phyloP scores from a whole-genome alignment of 495 filamentous ascomycete species.

The Daldinia loculata region DNA sequence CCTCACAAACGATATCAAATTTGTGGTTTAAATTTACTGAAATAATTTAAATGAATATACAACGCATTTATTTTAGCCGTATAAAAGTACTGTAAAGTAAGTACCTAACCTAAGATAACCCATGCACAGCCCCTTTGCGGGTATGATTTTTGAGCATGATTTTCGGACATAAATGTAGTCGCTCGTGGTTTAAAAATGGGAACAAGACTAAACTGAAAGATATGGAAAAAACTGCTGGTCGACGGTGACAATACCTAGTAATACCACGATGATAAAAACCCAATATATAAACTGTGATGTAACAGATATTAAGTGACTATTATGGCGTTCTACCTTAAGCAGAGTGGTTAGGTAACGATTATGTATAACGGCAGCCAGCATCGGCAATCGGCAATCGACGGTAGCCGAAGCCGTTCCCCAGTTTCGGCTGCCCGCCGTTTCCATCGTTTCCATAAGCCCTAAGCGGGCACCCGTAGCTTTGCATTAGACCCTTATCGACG shows the following conservation, averaged over 20 bases:
- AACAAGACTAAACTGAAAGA: not conserved
- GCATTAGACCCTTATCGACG: not conserved
- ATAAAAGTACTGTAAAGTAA: not conserved
- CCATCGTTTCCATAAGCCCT: not conserved
- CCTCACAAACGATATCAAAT: no score
- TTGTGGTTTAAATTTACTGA: no score
- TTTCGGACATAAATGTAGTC: not conserved
- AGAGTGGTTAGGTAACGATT: constrained; percentile 33
- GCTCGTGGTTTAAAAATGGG: not conserved
- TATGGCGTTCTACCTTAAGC: no score
- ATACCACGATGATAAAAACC: no score
- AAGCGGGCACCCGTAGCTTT: not conserved
- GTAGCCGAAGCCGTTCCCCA: not conserved
- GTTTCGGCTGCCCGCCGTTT: not conserved
- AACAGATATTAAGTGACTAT: no score
- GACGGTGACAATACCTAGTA: no score
- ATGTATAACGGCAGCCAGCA: constrained; percentile 18
- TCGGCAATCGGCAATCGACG: constrained; percentile 26
- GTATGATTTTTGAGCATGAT: not conserved
- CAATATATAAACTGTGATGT: no score
- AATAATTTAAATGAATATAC: not conserved
- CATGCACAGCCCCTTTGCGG: not conserved
- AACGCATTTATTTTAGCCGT: not conserved
- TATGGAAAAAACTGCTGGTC: no score
- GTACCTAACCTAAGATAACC: not conserved